Base-by-base conservation (phyloP, 371 early-diverging fungal species). In the Mucor circinelloides region DNA sequence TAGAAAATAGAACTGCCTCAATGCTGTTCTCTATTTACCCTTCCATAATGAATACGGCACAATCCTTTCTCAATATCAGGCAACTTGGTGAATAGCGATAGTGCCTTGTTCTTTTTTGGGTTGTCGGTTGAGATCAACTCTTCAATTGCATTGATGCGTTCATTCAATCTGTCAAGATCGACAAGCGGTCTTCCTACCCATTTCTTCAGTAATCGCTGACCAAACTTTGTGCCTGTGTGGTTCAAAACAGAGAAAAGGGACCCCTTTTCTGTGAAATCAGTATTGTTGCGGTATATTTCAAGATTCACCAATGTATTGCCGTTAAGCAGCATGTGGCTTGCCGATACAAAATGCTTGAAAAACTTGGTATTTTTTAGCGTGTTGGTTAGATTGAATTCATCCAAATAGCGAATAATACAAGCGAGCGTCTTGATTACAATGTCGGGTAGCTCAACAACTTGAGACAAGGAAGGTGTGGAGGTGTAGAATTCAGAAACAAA, bases 171-270 rank as follows among this genome's bases (percentile, higher is more conserved):
- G 6, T 84, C 44, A 3, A 68, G 60, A 46, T 90, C 74, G 6
- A 87, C 71, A 15, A 91, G 77, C 0, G 97, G 97, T 56, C 88
- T 80, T 0, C 90, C 89, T 3, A 95, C 75, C 95, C 95, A 96
- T 67, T 88, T 89, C 44, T 88, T 87, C 52, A 97, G 77, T 63
- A 93, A 64, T 28, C 96, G 78, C 36, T 85, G 65, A 70, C 97
- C 97, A 76, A 92, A 92, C 30, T 81, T 78, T 3, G 95, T 92
- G 3, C 63, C 69, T 0, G 94, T 93, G 57, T 86, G 87, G 67
- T 93, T 87, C 60, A 95, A 64, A 1, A 88, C 76, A 68, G 85
- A 82, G 50, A 93, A 83, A 40, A 95, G 73, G 0, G 87, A 84
- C 0, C 92, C 91, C 17, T 84, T 68, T 15, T 69, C 77, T 0